Conservation (phyloP, 768 basidiomycete genomes). For the Lactarius indigo region DNA sequence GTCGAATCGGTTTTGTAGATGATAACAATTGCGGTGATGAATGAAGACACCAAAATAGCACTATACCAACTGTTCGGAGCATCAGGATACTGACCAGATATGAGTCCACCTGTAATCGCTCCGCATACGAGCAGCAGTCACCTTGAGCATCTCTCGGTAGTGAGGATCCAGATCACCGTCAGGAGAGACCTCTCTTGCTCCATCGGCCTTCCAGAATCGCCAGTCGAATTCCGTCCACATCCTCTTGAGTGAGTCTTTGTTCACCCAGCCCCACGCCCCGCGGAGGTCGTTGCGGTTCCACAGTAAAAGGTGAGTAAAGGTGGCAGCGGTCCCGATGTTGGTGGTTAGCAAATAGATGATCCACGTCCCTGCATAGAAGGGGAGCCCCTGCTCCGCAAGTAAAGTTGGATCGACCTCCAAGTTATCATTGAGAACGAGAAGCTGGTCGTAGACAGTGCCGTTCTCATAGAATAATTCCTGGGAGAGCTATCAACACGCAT, state of each 20-base stretch:
- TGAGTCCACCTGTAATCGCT: not conserved
- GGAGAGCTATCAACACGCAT: slow-evolving; percentile 24
- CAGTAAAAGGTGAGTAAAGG: slow-evolving; percentile 45
- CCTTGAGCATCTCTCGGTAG: slow-evolving; percentile 50
- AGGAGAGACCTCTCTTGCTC: slow-evolving; percentile 31
- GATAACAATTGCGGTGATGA: slow-evolving; percentile 39
- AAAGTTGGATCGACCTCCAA: too few species aligned
- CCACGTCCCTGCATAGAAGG: slow-evolving; percentile 49
- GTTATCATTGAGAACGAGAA: too few species aligned
- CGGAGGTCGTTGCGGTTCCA: slow-evolving; percentile 46
- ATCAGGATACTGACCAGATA: slow-evolving; percentile 34
- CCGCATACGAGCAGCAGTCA: slow-evolving; percentile 17
- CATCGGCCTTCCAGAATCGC: slow-evolving; percentile 42
- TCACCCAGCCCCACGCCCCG: slow-evolving; percentile 46
- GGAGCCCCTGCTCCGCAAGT: too few species aligned
- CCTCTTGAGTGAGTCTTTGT: slow-evolving; percentile 34
- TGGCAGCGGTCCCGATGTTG: slow-evolving; percentile 47
- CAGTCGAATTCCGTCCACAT: slow-evolving; percentile 39
- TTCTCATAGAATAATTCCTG: slow-evolving; percentile 29
- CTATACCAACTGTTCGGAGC: slow-evolving; percentile 36
- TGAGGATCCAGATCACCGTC: slow-evolving; percentile 44
- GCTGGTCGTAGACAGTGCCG: too few species aligned
- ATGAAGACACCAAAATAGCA: slow-evolving; percentile 23
- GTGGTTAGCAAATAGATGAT: slow-evolving; percentile 41
- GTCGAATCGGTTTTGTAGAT: slow-evolving; percentile 48